phyloP scores from a whole-genome alignment of 176 grass and related monocot genomes.

The Musa schizocarpa region DNA sequence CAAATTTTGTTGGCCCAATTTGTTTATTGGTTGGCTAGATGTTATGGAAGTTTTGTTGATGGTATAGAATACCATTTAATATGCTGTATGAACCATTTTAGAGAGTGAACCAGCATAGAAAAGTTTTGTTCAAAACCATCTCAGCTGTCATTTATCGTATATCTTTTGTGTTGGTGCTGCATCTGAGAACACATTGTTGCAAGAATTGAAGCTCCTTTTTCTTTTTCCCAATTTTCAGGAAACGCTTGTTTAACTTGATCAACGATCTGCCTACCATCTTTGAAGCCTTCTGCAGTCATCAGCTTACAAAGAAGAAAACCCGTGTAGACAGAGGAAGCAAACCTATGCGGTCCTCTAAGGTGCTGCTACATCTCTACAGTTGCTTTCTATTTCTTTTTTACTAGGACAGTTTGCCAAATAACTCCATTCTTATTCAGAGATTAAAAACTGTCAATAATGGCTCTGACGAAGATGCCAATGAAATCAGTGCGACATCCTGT shows the following conservation, averaged over 20 bases:
- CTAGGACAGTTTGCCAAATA: background rate
- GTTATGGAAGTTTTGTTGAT: too few relatives aligned
- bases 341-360: constrained; percentile 61
- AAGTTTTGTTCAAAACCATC: too few relatives aligned
- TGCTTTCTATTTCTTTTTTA: background rate
- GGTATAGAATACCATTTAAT: too few relatives aligned
- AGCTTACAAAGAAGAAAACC: constrained; percentile 49
- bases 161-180: too few relatives aligned
- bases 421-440: constrained; percentile 31
- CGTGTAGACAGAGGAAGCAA: constrained; percentile 47
- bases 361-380: constrained; percentile 17
- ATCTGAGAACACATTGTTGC: too few relatives aligned
- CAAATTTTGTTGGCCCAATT: too few relatives aligned
- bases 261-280: constrained; percentile 84
- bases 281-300: constrained; percentile 47
- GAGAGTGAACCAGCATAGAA: too few relatives aligned
- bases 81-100: too few relatives aligned
- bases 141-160: too few relatives aligned
- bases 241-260: constrained; percentile 78
- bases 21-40: too few relatives aligned
- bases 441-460: constrained; percentile 49
- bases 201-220: too few relatives aligned
- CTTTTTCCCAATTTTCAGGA: constrained; percentile 29
- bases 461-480: constrained; percentile 56
- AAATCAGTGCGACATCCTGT: constrained; percentile 74